Evolutionary conservation across 78 protist genomes (phyloP), one percentile per base, ranked within the genome.

Genomic region (Isochrysis galbana): DNA sequence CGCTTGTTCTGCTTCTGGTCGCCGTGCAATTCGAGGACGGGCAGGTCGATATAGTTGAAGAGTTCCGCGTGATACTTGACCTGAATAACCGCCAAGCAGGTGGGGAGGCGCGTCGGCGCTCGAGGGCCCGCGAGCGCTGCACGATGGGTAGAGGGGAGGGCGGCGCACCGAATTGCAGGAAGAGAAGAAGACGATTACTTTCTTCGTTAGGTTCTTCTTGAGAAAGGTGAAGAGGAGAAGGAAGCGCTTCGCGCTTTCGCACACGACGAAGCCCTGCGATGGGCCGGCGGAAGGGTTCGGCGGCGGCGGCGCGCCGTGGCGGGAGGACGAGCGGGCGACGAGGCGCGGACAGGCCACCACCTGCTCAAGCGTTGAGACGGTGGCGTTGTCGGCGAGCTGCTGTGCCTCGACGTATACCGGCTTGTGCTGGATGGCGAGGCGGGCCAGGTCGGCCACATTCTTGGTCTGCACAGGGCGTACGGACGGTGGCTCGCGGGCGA

Each of bases 41-140:
- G 99, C 32, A 99, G 87, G 95, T 98, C 99, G 82, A 98, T 97
- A 97, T 97, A 99, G 96, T 98, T 99, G 87, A 99, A 94, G 39
- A 99, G 98, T 94, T 99, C 99, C 23, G 98, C 94, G 93, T 98
- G 98, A 95, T 90, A 99, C 94, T 98, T 97, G 87, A 97, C 99
- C 26, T 96, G 86, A 89, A 95, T 94, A n/a, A n/a, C n/a, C n/a
- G n/a, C n/a, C n/a, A n/a, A n/a, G n/a, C n/a, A n/a, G n/a, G n/a
- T n/a, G n/a, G n/a, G 86, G 23, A 78, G 29, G 45, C 46, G n/a
- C 22, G 22, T 14, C 36, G n/a, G 42, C 19, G 23, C 17, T 34
- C 14, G 86, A 34, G 70, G 19, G 70, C 70, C 70, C 19, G n/a
- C n/a, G n/a, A n/a, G n/a, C n/a, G n/a, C n/a, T n/a, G n/a, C n/a